Evolutionary conservation across 75 land plant species (phyloP), one percentile per base, ranked within the genome.

Genomic region (Pinus tabuliformis): DNA sequence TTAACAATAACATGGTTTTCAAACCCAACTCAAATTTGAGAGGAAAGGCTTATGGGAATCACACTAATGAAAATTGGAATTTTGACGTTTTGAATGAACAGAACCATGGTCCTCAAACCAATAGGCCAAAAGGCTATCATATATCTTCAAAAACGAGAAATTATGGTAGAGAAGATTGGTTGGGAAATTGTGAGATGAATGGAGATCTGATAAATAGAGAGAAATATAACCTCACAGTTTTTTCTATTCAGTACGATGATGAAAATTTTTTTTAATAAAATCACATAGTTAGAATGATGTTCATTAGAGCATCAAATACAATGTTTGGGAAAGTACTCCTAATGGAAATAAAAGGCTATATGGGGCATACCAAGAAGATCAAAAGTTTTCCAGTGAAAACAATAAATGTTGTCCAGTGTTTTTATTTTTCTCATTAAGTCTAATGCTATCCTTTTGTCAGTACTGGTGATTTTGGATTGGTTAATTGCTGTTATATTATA

Each of bases 51-150:
- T 72, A 77, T 80, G 94, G 88, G 4, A 62, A 74, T 71, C 80
- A 77, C 62, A 76, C 82, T 18, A 89, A 85, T 82, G 87, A 91
- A 20, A 91, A 86, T 83, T 91, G 89, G 58, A 85, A 77, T 33
- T 66, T 84, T 74, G 97, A 97, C 79, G 85, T 91, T 14, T 72
- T 96, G 70, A 89, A 87, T 76, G 99, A 97, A 80, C 86, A 92
- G 59, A 95, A 92, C 74, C 86, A 89, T 39, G 99, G 98, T 39
- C 99, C 99, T 21, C 87, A 98, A 58, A 81, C 98, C 24, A 86
- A 86, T 75, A 82, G 91, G 26, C 56, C 75, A 14, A 88, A 84
- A 81, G 85, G 81, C 71, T 80, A 81, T 75, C 89, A 84, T 62
- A 84, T 87, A 75, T 76, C 58, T 1, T 72, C 73, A 11, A 70